Base-by-base conservation (phyloP, 352 stramenopile species). In the Phytophthora sp. region DNA sequence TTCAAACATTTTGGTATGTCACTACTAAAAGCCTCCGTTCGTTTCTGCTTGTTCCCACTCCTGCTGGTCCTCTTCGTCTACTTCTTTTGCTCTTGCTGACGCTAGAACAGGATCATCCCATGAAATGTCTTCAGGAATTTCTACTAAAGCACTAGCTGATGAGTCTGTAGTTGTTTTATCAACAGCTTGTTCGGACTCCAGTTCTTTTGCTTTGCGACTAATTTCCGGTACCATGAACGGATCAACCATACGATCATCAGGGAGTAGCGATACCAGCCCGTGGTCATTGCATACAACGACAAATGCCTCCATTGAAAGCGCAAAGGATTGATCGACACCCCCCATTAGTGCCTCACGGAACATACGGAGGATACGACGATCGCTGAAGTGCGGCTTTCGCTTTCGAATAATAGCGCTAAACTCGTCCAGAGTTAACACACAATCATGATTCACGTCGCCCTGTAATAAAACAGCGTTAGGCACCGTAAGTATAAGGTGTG, bases 391-490 rank as follows among this genome's bases (percentile, higher is more conserved):
- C 0, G 78, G 71, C 11, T 82, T 73, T 28, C 79, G 74, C 3
- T 68, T 65, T n/a, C 70, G 73, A 27, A 93, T 81, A 43, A 93
- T 89, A 4, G 69, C 63, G 18, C 72, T 72, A 38, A 93, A 93
- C 54, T 93, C 84, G 11, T 74, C 64, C n/a, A 93, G 63, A 10
- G 77, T 85, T 13, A 93, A 64, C 20, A 91, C 82, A 26, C 79
- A 76, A 50, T 91, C 84, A 62, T 91, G 77, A 50, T 93, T 93
- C 43, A 74, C 63, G 37, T 93, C 84, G 11, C 77, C 84, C 77
- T 89, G 54, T n/a, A 23, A 13, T 44, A 43, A 48, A 32, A n/a
- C n/a, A n/a, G n/a, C n/a, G n/a, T n/a, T n/a, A n/a, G n/a, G n/a
- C n/a, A n/a, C n/a, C n/a, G n/a, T n/a, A n/a, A n/a, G n/a, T n/a